Base-by-base conservation (phyloP, 164 flowering plant genomes). In the Sedum album region DNA sequence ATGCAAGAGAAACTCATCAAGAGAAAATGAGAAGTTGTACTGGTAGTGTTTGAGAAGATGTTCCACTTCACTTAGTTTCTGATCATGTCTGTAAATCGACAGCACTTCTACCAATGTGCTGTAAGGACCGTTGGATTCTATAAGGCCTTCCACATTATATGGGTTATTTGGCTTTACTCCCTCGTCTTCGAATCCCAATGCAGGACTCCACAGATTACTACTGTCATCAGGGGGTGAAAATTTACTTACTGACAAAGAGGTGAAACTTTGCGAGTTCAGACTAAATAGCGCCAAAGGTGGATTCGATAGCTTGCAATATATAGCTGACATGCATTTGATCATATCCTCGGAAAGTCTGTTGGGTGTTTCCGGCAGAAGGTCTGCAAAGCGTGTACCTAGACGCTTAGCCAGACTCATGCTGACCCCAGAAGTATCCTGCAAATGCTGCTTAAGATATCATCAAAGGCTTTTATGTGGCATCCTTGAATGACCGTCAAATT, bases 61-160 rank as follows among this genome's bases (percentile, higher is more conserved):
- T 46, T 46, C 51, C n/a, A 46, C n/a, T 15, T 46, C 51, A 2
- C 51, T 83, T 71, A 85, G 66, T 72, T 83, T 94, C 75, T 84
- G 80, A 66, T 66, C 78, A 70, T 91, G 88, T 76, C 89, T 77
- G 68, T 82, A 83, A 67, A 94, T 80, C 79, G 82, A 75, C 2
- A 81, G 81, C 28, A 94, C 86, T 80, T 91, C 99, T 72, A 94
- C 76, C 96, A 91, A 85, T 60, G 92, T 82, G 82, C 91, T 89
- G 79, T 90, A 91, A 51, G 95, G 95, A n/a, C 97, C 97, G 78
- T 94, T 84, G 68, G 86, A 87, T 71, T 88, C 99, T 75, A 84
- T 84, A 10, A 82, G 74, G 25, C 88, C 93, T 75, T 88, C 92
- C 25, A 94, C 82, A 73, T 77, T 85, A 66, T 88, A 87, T 62